These are phyloP conservation scores for Babesia sp. DNA, from an alignment of 169 alveolate species.

Conservation along the genomic window DNA sequence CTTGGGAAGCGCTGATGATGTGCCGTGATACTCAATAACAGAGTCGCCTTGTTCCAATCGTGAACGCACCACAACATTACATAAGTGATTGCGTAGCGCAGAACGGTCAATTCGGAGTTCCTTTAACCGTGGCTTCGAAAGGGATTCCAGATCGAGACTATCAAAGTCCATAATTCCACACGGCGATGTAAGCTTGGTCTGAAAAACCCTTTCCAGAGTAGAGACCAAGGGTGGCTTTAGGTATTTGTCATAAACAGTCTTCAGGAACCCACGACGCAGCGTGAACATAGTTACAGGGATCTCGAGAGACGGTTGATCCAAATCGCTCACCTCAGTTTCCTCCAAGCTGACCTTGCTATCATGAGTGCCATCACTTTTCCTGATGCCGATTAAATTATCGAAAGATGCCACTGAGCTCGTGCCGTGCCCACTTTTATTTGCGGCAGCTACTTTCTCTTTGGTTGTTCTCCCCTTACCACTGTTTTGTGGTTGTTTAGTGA, in stretches of 20 bases:
- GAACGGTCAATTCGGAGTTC: neutral
- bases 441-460: too few species aligned
- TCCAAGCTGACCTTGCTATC: too few species aligned
- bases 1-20: conserved; percentile 1
- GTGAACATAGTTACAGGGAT: conserved; percentile 32
- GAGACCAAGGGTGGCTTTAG: conserved; percentile 40
- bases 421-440: too few species aligned
- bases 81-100: neutral
- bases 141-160: neutral
- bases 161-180: conserved; percentile 50
- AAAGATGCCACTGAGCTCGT: too few species aligned
- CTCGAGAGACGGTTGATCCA: neutral
- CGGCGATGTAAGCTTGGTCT: neutral
- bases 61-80: conserved; percentile 23
- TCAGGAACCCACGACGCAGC: conserved; percentile 41
- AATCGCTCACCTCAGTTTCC: too few species aligned
- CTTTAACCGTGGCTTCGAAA: neutral
- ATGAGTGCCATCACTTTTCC: too few species aligned
- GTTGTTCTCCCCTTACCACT: neutral
- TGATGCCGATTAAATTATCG: too few species aligned
- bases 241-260: conserved; percentile 25
- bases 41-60: neutral
- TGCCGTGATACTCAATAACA: conserved; percentile 13
- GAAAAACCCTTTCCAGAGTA: conserved; percentile 13
- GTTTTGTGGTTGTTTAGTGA: neutral